A percentile compares a stretch with the other conserved stretches of the same genome.
Evolutionary conservation across 2,329 filamentous ascomycete species (phyloP).

Genomic region (Pseudodiploospora longispora): DNA sequence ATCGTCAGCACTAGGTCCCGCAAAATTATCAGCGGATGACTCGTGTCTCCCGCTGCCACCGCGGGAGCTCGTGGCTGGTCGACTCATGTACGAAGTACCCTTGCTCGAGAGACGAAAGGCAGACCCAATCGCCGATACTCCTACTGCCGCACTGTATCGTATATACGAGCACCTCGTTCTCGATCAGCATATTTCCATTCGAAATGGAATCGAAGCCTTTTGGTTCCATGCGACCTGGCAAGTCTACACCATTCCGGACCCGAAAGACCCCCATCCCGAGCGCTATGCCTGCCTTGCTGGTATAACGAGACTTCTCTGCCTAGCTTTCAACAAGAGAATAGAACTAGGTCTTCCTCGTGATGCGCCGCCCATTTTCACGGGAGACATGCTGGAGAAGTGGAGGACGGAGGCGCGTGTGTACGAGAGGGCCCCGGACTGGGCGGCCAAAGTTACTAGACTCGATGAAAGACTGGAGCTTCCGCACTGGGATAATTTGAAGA

Average conservation of each 20-base stretch:
- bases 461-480: conserved; percentile 8
- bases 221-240: conserved; percentile 11
- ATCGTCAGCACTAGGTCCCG: too few species aligned
- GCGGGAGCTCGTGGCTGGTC: conserved; percentile 6
- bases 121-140: conserved; percentile 2
- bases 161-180: conserved; percentile 13
- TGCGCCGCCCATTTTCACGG: conserved; percentile 11
- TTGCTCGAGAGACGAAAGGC: conserved; percentile 9
- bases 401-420: conserved; percentile 8
- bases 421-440: conserved; percentile 9
- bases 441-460: conserved; percentile 6
- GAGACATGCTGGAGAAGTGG: conserved; percentile 12
- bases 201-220: conserved; percentile 13
- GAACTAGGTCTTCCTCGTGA: conserved; percentile 11
- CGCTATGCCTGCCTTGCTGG: conserved; percentile 15
- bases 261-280: conserved; percentile 11
- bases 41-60: conserved; percentile 4
- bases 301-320: conserved; percentile 9
- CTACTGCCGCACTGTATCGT: conserved; percentile 11
- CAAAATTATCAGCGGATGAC: too few species aligned
- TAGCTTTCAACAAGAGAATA: conserved; percentile 12
- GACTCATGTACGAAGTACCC: conserved; percentile 10
- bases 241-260: conserved; percentile 12
- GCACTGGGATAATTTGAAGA: conserved; percentile 9
- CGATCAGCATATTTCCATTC: conserved; percentile 11